Evolutionary conservation across 2,329 filamentous ascomycete species (phyloP).

Genomic region (Colletotrichum eleusines): DNA sequence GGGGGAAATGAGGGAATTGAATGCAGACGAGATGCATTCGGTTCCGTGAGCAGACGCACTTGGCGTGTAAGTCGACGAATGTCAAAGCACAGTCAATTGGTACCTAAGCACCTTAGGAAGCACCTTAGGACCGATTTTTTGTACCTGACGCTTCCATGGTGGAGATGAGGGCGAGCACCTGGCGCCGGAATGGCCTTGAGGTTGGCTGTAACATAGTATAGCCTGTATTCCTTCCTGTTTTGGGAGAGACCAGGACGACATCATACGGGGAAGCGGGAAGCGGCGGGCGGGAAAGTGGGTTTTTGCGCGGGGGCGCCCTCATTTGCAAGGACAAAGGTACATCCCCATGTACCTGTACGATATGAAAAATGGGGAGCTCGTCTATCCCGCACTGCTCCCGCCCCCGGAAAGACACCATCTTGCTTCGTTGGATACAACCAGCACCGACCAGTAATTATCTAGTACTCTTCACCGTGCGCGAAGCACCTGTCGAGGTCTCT

Average conservation of each 20-base stretch:
- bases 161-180: conserved; percentile 4
- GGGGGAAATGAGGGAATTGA: conserved; percentile 27
- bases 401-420: conserved; percentile 9
- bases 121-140: not conserved
- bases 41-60: not conserved
- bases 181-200: not conserved
- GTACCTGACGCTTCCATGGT: conserved; percentile 5
- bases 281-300: conserved; percentile 24
- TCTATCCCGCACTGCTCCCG: conserved; percentile 13
- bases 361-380: not conserved
- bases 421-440: no score
- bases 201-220: no score
- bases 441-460: no score
- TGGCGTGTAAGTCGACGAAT: not conserved
- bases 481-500: no score
- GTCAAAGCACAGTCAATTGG: not conserved
- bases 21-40: not conserved
- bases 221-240: not conserved
- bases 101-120: no score
- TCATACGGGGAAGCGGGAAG: conserved; percentile 31
- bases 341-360: no score
- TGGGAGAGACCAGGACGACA: not conserved
- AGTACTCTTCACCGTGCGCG: not conserved
- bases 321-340: not conserved
- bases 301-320: not conserved